Conservation (phyloP, 768 basidiomycete genomes). For the Boletus bicolor region DNA sequence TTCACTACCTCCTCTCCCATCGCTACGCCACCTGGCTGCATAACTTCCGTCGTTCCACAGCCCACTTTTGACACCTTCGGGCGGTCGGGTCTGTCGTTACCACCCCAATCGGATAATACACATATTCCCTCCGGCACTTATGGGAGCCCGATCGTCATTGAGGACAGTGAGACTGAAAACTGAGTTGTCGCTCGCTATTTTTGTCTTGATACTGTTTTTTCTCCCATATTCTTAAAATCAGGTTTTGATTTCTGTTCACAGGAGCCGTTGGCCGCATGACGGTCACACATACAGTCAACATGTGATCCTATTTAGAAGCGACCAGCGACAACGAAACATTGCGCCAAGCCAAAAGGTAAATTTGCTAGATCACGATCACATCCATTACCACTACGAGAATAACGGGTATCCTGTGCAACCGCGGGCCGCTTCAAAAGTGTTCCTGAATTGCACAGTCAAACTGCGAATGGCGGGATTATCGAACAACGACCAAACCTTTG, state of each 20-base stretch:
- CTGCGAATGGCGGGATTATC: neutral
- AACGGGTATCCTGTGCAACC: neutral
- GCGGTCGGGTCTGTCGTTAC: neutral
- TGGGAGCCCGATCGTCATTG: slow-evolving; percentile 25
- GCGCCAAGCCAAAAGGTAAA: neutral
- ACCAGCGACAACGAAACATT: neutral
- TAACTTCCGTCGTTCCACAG: neutral
- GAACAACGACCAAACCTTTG: slow-evolving; percentile 55
- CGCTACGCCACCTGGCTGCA: neutral
- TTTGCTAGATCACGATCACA: neutral
- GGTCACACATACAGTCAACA: neutral
- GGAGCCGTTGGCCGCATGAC: neutral
- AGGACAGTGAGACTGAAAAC: slow-evolving; percentile 19
- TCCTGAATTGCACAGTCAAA: slow-evolving; percentile 9
- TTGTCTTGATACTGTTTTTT: neutral
- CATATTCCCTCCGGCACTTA: slow-evolving; percentile 10
- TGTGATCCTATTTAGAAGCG: neutral
- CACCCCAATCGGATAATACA: slow-evolving; percentile 1
- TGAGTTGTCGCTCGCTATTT: neutral
- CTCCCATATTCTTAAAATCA: neutral
- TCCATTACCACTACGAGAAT: neutral
- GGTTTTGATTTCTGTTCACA: neutral
- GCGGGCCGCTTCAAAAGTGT: slow-evolving; percentile 13
- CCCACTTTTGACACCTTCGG: neutral
- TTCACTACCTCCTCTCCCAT: neutral